Evolutionary conservation across 2,329 filamentous ascomycete genomes (phyloP).

Genomic region (Penicillium sp.): DNA sequence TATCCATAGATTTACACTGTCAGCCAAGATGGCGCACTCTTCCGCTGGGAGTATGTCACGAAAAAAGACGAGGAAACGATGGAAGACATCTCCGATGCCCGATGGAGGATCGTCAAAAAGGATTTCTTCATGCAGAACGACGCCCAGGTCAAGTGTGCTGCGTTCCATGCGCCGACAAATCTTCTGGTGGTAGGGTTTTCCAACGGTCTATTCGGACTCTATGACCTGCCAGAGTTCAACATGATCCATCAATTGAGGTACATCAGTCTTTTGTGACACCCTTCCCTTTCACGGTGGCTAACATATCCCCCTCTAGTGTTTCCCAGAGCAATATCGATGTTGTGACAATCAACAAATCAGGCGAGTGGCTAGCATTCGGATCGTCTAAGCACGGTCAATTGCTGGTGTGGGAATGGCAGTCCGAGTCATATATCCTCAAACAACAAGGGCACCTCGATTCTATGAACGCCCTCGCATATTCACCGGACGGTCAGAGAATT

Average conservation of each 20-base stretch:
- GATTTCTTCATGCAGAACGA: constrained; percentile 94
- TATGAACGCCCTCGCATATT: constrained; percentile 90
- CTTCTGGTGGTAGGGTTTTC: constrained; percentile 97
- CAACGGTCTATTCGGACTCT: constrained; percentile 87
- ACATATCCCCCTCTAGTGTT: constrained; percentile 62
- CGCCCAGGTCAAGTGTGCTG: constrained; percentile 82
- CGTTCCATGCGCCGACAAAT: constrained; percentile 81
- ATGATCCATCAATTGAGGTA: constrained; percentile 78
- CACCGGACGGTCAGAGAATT: constrained; percentile 87
- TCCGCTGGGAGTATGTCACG: constrained; percentile 81
- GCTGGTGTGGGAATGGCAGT: constrained; percentile 99
- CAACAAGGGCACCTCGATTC: constrained; percentile 97
- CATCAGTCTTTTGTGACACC: not conserved
- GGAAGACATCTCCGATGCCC: constrained; percentile 64
- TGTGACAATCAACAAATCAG: constrained; percentile 88
- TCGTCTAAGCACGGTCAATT: constrained; percentile 92
- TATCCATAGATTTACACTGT: constrained; percentile 73
- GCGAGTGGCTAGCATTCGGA: constrained; percentile 96
- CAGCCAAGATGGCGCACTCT: constrained; percentile 95
- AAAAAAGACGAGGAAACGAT: constrained; percentile 60
- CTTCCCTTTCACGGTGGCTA: not conserved
- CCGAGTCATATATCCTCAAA: constrained; percentile 96
- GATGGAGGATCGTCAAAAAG: constrained; percentile 87
- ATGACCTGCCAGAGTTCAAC: constrained; percentile 94
- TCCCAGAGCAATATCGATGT: constrained; percentile 96